phyloP scores from a whole-genome alignment of 306 rosid species.

The Lathyrus sativus region DNA sequence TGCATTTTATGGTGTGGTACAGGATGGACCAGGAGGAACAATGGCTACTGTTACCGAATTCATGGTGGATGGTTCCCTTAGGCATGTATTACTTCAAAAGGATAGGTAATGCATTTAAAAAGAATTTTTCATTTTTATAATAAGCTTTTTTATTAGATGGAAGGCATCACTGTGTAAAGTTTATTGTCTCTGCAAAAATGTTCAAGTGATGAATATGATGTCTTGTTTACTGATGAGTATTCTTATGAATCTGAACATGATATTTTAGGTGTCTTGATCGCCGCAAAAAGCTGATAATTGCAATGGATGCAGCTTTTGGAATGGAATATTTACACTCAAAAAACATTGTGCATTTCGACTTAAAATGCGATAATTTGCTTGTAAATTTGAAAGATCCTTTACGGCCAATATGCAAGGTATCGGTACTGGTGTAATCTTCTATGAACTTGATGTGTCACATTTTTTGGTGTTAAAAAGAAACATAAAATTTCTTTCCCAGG shows the following conservation, averaged over 20 bases:
- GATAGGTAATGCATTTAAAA: slow-evolving; percentile 61
- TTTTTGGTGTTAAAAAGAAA: not conserved
- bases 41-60: slow-evolving; percentile 86
- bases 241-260: slow-evolving; percentile 24
- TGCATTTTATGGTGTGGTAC: slow-evolving; percentile 96
- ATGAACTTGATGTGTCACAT: not conserved
- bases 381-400: slow-evolving; percentile 86
- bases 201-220: slow-evolving; percentile 18
- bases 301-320: slow-evolving; percentile 98
- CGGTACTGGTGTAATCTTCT: slow-evolving; percentile 20
- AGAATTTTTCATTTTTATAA: slow-evolving; percentile 26
- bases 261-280: slow-evolving; percentile 77
- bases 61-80: slow-evolving; percentile 94
- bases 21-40: slow-evolving; percentile 91
- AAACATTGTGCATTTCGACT: slow-evolving; percentile 91
- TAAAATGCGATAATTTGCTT: slow-evolving; percentile 92
- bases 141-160: slow-evolving; percentile 9
- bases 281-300: slow-evolving; percentile 86
- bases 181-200: slow-evolving; percentile 22
- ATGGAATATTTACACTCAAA: slow-evolving; percentile 96
- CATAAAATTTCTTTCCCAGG: slow-evolving; percentile 51
- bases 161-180: slow-evolving; percentile 17
- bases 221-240: not conserved
- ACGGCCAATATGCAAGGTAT: slow-evolving; percentile 93
- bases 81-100: slow-evolving; percentile 85